Percentiles rank a stretch among this genome's conserved stretches.
Conservation (phyloP, 805 yeast species). For the Pichia rugopelliculosa region DNA sequence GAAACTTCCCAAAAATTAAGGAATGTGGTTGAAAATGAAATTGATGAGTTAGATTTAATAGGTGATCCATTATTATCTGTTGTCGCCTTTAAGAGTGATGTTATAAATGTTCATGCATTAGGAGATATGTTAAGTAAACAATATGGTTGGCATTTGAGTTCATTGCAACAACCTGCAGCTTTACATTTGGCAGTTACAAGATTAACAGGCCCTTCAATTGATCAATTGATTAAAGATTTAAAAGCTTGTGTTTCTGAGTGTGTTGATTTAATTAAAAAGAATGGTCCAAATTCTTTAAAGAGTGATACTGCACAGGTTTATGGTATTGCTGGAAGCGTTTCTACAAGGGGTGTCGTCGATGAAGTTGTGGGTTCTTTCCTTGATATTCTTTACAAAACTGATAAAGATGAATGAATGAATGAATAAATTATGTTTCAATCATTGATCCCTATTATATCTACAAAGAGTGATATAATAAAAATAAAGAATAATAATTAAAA, state of each 20-base stretch:
- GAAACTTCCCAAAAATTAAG: slow-evolving; percentile 54
- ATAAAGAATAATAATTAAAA: too few species aligned
- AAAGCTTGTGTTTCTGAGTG: slow-evolving; percentile 37
- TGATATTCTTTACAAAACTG: slow-evolving; percentile 65
- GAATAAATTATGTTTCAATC: neutral
- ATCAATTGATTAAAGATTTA: slow-evolving; percentile 50
- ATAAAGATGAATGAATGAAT: neutral
- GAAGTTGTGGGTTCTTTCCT: slow-evolving; percentile 70
- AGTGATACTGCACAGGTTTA: slow-evolving; percentile 81
- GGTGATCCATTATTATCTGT: slow-evolving; percentile 88
- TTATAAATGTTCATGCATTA: slow-evolving; percentile 65
- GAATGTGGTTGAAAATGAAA: slow-evolving; percentile 34
- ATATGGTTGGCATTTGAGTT: slow-evolving; percentile 80
- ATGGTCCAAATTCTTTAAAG: slow-evolving; percentile 9
- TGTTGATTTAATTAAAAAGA: slow-evolving; percentile 15
- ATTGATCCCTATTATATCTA: too few species aligned
- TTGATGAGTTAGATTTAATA: slow-evolving; percentile 56
- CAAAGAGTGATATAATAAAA: too few species aligned
- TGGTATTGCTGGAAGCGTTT: slow-evolving; percentile 91
- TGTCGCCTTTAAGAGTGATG: slow-evolving; percentile 59
- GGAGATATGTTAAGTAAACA: slow-evolving; percentile 59
- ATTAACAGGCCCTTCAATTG: slow-evolving; percentile 55
- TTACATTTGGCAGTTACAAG: slow-evolving; percentile 84
- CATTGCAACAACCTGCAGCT: slow-evolving; percentile 87
- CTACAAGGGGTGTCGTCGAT: slow-evolving; percentile 79